Evolutionary conservation across 768 basidiomycete species (phyloP).

Genomic region (Rossbeevera mucosa): DNA sequence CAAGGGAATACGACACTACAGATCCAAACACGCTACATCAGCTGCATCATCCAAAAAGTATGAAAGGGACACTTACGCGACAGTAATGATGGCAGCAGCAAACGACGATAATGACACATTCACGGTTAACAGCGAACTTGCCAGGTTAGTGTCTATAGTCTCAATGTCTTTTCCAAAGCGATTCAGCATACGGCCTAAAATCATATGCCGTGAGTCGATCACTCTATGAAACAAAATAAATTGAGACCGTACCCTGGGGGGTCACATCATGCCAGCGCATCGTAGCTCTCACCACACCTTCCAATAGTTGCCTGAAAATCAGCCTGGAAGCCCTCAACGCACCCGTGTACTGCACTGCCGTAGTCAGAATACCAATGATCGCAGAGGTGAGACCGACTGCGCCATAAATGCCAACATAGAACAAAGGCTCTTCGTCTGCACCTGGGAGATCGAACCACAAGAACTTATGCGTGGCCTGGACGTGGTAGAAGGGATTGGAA

Average conservation of each 20-base stretch:
- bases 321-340: slow-evolving; percentile 33
- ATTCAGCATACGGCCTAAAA: slow-evolving; percentile 74
- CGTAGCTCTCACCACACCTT: slow-evolving; percentile 71
- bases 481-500: slow-evolving; percentile 15
- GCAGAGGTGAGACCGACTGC: slow-evolving; percentile 52
- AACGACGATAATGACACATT: slow-evolving; percentile 76
- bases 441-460: slow-evolving; percentile 36
- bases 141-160: slow-evolving; percentile 74
- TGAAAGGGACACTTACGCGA: slow-evolving; percentile 46
- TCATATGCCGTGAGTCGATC: background rate
- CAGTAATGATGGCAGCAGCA: slow-evolving; percentile 67
- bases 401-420: slow-evolving; percentile 67
- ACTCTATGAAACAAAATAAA: background rate
- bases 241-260: slow-evolving; percentile 51
- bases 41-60: slow-evolving; percentile 5
- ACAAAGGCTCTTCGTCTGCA: slow-evolving; percentile 58
- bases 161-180: slow-evolving; percentile 86
- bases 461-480: slow-evolving; percentile 5
- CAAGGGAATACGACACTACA: slow-evolving; percentile 67
- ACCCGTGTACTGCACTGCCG: slow-evolving; percentile 57
- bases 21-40: background rate
- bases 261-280: slow-evolving; percentile 85
- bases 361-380: slow-evolving; percentile 42
- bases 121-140: slow-evolving; percentile 65
- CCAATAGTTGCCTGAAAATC: slow-evolving; percentile 51